Evolutionary conservation across 2,329 filamentous ascomycete genomes (phyloP), one percentile per base, ranked within the genome.

Genomic region (Myrmaecium sp.): DNA sequence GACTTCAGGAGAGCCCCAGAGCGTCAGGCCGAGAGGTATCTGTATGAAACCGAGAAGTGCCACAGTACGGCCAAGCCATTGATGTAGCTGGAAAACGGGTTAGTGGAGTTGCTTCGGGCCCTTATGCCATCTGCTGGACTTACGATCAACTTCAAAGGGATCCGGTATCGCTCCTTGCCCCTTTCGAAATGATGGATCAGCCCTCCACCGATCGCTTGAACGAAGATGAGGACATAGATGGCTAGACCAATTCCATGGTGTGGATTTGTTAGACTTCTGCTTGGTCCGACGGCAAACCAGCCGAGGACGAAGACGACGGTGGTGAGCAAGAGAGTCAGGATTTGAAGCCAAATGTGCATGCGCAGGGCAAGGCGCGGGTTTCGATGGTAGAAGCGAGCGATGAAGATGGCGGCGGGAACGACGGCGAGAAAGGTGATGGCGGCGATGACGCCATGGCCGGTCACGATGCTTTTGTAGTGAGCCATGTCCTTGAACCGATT

Each of bases 1-100:
- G 19, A 66, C 69, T 42, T 76, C 71, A 4, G 89, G 86, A 16
- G 84, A 93, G 5, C 89, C 89, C 43, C 94, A 98, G 1, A 98
- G 62, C 0, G 84, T 84, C 24, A 98, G 61, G 0, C 89, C 89
- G 1, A 98, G 62, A 0, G 89, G 78, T 7, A 98, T 70, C 47
- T 98, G 89, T 3, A 74, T 66, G 36, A 95, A 73, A 1, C 81
- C 89, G 4, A 98, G 60, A 11, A 95, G 53, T 3, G 79, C 76
- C 40, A 86, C 70, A 1, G 68, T 57, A 30, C 84, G 65, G 11
- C 89, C 89, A 11, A 79, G 55, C 82, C 89, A 94, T 46, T 84
- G 78, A 54, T 98, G 89, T 21, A 95, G 51, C 63, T 78, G 62
- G 19, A 62, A 9, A 66, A 10, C 19, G 12, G 11, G 3, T 18